Evolutionary conservation across 257 asterid genomes (phyloP).

Genomic region (Osmanthus fragrans): DNA sequence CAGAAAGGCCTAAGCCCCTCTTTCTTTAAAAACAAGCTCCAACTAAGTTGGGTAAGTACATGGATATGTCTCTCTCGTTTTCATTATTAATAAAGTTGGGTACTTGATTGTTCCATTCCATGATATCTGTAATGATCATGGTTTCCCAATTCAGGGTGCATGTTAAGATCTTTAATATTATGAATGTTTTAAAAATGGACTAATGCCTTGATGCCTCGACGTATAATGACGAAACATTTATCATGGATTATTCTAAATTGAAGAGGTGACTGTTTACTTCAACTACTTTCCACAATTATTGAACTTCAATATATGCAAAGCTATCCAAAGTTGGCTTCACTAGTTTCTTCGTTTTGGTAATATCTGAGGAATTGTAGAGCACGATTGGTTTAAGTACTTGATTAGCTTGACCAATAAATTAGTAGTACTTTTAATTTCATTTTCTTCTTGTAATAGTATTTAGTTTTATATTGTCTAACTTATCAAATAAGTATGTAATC

Average conservation of each 20-base stretch:
- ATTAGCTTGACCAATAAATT: no score
- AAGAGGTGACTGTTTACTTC: not conserved
- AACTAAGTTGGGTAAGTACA: conserved; percentile 25
- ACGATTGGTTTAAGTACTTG: no score
- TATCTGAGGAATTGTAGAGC: no score
- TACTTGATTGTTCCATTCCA: conserved; percentile 13
- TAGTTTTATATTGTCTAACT: no score
- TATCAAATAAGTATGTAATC: no score
- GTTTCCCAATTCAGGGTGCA: not conserved
- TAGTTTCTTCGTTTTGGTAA: no score
- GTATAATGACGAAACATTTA: not conserved
- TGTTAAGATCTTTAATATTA: not conserved
- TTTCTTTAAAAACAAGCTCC: conserved; percentile 14
- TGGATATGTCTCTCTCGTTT: conserved; percentile 19
- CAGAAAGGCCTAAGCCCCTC: conserved; percentile 44
- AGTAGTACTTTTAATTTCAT: no score
- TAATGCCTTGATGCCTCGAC: not conserved
- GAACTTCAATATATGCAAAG: no score
- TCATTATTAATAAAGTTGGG: conserved; percentile 37
- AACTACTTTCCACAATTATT: no score
- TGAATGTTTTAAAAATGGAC: not conserved
- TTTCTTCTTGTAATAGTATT: no score
- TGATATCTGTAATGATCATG: not conserved
- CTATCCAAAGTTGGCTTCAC: no score
- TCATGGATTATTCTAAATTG: not conserved